These are phyloP conservation scores for Adansonia grandidieri DNA, from an alignment of 441 rosid species.

Conservation along the genomic window DNA sequence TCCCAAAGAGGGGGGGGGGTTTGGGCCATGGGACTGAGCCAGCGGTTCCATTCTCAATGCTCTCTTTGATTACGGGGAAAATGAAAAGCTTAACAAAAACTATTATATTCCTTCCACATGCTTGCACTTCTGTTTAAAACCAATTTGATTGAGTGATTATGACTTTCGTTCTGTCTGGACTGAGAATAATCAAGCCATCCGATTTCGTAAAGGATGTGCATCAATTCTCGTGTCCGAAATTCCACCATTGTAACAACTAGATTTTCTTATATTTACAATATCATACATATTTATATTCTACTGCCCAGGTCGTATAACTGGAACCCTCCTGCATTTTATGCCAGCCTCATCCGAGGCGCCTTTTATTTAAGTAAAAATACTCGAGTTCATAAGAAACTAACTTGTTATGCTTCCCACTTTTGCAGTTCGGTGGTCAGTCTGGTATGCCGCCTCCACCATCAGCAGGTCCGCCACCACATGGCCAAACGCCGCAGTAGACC, in stretches of 20 bases:
- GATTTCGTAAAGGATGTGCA: neutral
- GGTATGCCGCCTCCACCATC: slow-evolving; percentile 65
- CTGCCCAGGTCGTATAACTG: neutral
- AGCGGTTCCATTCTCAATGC: neutral
- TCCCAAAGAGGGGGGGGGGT: too few relatives aligned
- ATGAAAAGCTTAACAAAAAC: neutral
- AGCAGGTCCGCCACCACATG: slow-evolving; percentile 69
- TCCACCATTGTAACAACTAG: neutral
- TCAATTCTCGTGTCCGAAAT: neutral
- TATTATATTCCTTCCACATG: neutral
- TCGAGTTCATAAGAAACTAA: neutral
- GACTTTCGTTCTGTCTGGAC: neutral
- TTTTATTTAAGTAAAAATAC: neutral
- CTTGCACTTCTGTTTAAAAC: neutral
- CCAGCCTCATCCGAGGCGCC: neutral
- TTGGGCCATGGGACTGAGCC: neutral
- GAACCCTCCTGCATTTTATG: neutral
- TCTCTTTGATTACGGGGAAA: neutral
- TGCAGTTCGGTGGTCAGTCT: slow-evolving; percentile 45
- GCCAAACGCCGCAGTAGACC: slow-evolving; percentile 48
- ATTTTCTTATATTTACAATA: too few relatives aligned
- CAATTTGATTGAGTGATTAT: neutral
- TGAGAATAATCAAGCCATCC: neutral
- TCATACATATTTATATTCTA: neutral
- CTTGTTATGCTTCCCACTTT: slow-evolving; percentile 6